phyloP scores from a whole-genome alignment of 1,284 basidiomycete genomes.

The Moniliella sp. region DNA sequence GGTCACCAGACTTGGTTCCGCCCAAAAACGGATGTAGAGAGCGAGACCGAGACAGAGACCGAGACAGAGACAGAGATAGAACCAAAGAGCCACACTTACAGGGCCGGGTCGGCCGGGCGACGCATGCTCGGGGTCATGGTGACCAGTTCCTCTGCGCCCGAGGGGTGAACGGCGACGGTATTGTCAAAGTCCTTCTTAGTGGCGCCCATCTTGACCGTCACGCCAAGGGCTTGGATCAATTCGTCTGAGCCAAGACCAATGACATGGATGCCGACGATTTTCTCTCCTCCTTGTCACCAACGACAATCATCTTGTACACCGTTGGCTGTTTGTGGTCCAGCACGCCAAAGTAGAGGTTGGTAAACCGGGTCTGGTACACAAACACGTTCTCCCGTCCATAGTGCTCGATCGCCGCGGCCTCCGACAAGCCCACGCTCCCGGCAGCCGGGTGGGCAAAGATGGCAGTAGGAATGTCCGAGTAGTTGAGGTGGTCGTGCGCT shows the following conservation, averaged over 20 bases:
- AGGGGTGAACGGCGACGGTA: conserved; percentile 31
- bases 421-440: conserved; percentile 40
- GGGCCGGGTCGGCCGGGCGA: too few species aligned
- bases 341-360: conserved; percentile 31
- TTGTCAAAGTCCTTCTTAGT: conserved; percentile 29
- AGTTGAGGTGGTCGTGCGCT: conserved; percentile 67
- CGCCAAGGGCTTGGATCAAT: conserved; percentile 74
- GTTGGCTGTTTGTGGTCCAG: conserved; percentile 43
- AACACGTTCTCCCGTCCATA: conserved; percentile 68
- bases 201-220: conserved; percentile 77
- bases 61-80: too few species aligned
- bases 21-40: too few species aligned
- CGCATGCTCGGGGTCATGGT: neutral
- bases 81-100: too few species aligned
- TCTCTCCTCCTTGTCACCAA: conserved; percentile 74
- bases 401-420: conserved; percentile 64
- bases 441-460: conserved; percentile 19
- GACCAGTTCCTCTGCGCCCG: conserved; percentile 17
- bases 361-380: conserved; percentile 50
- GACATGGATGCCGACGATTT: conserved; percentile 80
- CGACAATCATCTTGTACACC: conserved; percentile 70
- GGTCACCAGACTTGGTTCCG: too few species aligned
- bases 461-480: conserved; percentile 58
- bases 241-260: conserved; percentile 66
- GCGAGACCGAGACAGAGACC: too few species aligned